phyloP scores from a whole-genome alignment of 139 green algal species.

The Dunaliella primolecta region DNA sequence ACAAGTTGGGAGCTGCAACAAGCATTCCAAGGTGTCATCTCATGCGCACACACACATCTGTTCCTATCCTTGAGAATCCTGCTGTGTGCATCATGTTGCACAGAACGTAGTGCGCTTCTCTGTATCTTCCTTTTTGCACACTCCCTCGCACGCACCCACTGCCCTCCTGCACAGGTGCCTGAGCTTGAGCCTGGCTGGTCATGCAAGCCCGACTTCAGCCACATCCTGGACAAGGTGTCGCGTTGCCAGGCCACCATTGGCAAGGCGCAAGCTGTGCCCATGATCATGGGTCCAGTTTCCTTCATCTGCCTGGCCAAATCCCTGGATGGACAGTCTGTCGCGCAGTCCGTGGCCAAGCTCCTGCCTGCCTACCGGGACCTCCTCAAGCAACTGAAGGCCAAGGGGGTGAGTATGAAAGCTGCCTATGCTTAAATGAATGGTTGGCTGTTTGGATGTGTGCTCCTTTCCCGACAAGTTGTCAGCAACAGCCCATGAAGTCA shows the following conservation, averaged over 20 bases:
- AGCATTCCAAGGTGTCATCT: background rate
- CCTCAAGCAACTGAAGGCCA: conserved; percentile 54
- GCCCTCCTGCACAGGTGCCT: conserved; percentile 65
- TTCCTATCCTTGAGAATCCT: too few species aligned
- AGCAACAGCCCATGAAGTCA: too few species aligned
- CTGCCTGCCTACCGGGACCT: conserved; percentile 72
- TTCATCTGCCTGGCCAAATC: conserved; percentile 62
- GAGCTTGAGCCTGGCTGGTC: conserved; percentile 57
- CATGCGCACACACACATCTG: conserved; percentile 2
- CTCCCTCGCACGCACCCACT: too few species aligned
- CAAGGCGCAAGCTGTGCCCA: conserved; percentile 65
- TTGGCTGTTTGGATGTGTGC: too few species aligned
- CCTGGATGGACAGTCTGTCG: background rate
- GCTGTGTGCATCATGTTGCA: too few species aligned
- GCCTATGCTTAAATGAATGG: background rate
- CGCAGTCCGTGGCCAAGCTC: conserved; percentile 38
- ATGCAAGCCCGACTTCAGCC: conserved; percentile 49
- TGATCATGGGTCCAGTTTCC: conserved; percentile 78
- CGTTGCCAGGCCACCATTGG: conserved; percentile 66
- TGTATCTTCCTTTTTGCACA: too few species aligned
- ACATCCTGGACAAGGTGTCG: conserved; percentile 55
- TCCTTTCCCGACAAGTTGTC: too few species aligned
- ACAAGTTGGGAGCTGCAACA: too few species aligned
- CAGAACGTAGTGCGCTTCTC: too few species aligned
- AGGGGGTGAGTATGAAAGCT: conserved; percentile 15